A percentile compares a stretch with the other conserved stretches of the same genome.
These are phyloP conservation scores for Ziziphus jujuba DNA, from an alignment of 306 rosid genomes.

Conservation along the genomic window DNA sequence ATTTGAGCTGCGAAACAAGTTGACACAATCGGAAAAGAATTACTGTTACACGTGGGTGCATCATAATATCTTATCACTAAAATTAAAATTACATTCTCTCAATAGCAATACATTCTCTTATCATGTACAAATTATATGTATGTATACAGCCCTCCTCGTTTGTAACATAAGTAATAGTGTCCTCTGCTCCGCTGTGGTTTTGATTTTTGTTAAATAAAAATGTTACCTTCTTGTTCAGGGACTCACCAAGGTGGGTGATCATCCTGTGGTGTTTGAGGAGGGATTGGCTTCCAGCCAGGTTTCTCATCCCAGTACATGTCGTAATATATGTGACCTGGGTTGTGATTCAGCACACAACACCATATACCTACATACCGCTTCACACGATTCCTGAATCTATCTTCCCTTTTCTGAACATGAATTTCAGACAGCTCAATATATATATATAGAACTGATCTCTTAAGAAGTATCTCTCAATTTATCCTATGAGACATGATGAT, in stretches of 20 bases:
- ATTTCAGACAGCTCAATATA: constrained; percentile 17
- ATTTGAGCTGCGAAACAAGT: constrained; percentile 12
- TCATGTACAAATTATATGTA: constrained; percentile 10
- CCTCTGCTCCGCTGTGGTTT: too few relatives aligned
- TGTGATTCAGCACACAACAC: constrained; percentile 80
- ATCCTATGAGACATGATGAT: too few relatives aligned
- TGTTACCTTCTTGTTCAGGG: neutral
- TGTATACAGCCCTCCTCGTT: constrained; percentile 8
- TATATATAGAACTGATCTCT: too few relatives aligned
- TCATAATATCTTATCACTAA: constrained; percentile 6
- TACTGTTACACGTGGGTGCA: constrained; percentile 21
- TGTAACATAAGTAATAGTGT: constrained; percentile 15
- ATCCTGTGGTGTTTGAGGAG: constrained; percentile 76
- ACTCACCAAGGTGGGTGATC: constrained; percentile 85
- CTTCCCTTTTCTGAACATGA: constrained; percentile 59
- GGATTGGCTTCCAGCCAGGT: constrained; percentile 84
- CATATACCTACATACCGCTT: constrained; percentile 86
- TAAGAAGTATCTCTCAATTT: too few relatives aligned
- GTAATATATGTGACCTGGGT: constrained; percentile 87
- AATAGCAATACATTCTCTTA: constrained; percentile 21
- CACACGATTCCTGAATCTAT: constrained; percentile 68
- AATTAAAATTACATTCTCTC: constrained; percentile 21
- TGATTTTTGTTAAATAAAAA: too few relatives aligned
- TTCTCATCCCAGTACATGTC: constrained; percentile 99
- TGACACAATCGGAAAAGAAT: constrained; percentile 2